Percentiles rank a stretch among this genome's conserved stretches.
These are phyloP conservation scores for peach (Prunus persica) DNA, from an alignment of 306 rosid genomes.

Conservation along the genomic window DNA sequence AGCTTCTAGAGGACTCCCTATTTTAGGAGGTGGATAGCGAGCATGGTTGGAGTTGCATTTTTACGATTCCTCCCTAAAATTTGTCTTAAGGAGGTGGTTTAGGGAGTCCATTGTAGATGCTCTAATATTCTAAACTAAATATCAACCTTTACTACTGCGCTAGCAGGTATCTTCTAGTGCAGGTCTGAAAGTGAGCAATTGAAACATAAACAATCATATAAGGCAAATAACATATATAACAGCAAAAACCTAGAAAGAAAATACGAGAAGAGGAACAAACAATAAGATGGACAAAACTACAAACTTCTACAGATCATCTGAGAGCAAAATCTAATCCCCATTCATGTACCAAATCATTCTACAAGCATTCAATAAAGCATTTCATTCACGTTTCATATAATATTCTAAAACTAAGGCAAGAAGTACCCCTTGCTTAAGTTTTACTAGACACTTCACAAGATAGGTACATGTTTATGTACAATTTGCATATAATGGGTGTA, in stretches of 20 bases:
- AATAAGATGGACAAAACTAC: conserved; percentile 29
- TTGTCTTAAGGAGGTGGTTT: no score
- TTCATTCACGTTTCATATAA: background rate
- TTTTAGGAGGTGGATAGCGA: no score
- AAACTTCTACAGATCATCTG: conserved; percentile 92
- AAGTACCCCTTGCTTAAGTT: background rate
- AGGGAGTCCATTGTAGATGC: no score
- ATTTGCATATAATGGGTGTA: background rate
- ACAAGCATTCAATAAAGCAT: conserved; percentile 27
- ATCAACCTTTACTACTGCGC: background rate
- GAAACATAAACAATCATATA: conserved; percentile 10
- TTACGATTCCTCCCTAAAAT: no score
- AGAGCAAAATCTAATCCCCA: conserved; percentile 99
- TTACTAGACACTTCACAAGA: background rate
- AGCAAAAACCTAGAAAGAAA: background rate
- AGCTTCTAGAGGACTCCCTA: no score
- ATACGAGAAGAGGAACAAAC: background rate
- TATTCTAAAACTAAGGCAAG: background rate
- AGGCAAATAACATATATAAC: background rate
- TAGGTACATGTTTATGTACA: background rate
- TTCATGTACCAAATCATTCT: conserved; percentile 98
- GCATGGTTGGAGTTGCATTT: no score
- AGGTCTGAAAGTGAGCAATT: background rate
- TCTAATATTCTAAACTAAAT: no score
- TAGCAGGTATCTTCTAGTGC: no score